phyloP scores from a whole-genome alignment of 441 rosid genomes.

The Populus hybrid region DNA sequence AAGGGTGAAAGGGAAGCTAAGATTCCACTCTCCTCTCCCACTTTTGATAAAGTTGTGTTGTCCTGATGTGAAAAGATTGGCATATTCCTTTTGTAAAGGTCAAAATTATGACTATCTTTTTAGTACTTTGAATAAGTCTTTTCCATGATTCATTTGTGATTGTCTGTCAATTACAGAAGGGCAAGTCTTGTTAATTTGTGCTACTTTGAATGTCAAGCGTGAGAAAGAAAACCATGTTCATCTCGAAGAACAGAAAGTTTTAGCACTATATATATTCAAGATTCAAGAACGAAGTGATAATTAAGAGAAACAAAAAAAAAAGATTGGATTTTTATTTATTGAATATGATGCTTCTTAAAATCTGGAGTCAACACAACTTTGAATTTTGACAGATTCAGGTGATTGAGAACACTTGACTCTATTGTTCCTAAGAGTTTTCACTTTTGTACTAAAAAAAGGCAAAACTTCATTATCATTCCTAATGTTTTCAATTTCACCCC shows the following conservation, averaged over 20 bases:
- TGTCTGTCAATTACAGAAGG: background rate
- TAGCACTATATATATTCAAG: background rate
- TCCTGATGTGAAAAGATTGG: slow-evolving; percentile 18
- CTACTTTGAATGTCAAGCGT: background rate
- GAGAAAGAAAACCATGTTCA: background rate
- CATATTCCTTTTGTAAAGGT: slow-evolving; percentile 33
- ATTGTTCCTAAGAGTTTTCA: background rate
- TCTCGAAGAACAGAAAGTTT: background rate
- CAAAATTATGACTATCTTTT: background rate
- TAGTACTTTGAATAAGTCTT: background rate
- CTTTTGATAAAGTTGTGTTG: slow-evolving; percentile 20
- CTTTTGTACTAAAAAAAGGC: background rate
- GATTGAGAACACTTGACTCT: background rate
- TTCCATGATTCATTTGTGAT: background rate
- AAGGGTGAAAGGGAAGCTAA: background rate
- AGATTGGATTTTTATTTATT: background rate
- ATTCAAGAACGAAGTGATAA: background rate
- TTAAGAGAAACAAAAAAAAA: no score
- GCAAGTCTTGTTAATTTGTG: background rate
- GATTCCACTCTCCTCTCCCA: slow-evolving; percentile 25
- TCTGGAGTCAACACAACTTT: background rate
- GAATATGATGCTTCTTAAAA: background rate
- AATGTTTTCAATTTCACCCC: background rate
- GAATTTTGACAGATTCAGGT: background rate
- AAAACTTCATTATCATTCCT: background rate